Conservation (phyloP, 2,329 filamentous ascomycete species). For the Arthrobotrys conoides region DNA sequence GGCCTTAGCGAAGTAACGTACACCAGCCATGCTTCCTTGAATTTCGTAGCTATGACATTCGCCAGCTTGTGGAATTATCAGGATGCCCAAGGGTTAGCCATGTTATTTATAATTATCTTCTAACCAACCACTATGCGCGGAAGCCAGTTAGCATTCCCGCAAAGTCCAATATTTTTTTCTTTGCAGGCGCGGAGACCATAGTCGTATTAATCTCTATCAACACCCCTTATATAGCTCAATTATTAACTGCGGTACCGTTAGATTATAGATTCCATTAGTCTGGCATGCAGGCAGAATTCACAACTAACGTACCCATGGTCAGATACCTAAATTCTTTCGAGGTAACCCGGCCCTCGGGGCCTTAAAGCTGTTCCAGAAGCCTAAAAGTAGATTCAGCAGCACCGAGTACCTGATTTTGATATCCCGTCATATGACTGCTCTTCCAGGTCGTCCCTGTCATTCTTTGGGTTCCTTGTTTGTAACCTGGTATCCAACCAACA, state of each 20-base stretch:
- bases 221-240: not conserved
- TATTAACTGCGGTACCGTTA: not conserved
- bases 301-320: not conserved
- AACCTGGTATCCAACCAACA: conserved; percentile 1
- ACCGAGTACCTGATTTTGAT: not conserved
- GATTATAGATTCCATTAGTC: not conserved
- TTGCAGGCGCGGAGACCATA: not conserved
- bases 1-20: not conserved
- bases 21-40: too few species aligned
- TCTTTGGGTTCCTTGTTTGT: not conserved
- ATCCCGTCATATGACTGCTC: not conserved
- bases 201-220: not conserved
- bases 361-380: conserved; percentile 1
- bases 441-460: not conserved
- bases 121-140: not conserved
- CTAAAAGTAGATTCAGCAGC: not conserved
- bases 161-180: not conserved
- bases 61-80: not conserved
- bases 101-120: not conserved
- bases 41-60: not conserved
- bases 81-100: not conserved
- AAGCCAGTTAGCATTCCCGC: not conserved
- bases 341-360: too few species aligned
- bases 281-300: too few species aligned
- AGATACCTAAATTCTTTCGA: too few species aligned